A percentile compares a stretch with the other conserved stretches of the same genome.
Conservation (phyloP, 768 basidiomycete genomes). For the Tulasnella calospora region DNA sequence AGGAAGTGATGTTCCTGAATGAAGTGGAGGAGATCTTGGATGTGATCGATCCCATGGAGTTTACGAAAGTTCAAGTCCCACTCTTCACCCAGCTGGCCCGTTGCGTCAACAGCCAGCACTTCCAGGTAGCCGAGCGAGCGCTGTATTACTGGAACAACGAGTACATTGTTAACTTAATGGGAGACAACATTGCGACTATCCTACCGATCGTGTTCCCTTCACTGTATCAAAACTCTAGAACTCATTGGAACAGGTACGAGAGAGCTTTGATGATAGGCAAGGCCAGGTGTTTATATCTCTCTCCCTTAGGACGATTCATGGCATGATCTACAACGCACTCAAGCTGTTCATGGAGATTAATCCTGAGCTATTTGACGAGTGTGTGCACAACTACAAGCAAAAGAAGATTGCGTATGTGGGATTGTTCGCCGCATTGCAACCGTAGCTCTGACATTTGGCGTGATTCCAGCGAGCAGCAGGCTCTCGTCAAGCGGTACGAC, state of each 20-base stretch:
- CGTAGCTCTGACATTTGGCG: background rate
- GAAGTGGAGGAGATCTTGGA: slow-evolving; percentile 99
- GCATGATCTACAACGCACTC: slow-evolving; percentile 98
- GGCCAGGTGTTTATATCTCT: background rate
- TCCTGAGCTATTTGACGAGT: slow-evolving; percentile 89
- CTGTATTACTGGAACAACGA: slow-evolving; percentile 99
- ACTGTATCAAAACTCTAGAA: slow-evolving; percentile 89
- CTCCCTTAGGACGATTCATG: slow-evolving; percentile 83
- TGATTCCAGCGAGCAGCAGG: slow-evolving; percentile 71
- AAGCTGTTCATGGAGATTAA: slow-evolving; percentile 99
- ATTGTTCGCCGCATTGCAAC: slow-evolving; percentile 1
- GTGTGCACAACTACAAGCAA: slow-evolving; percentile 89
- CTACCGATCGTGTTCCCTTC: slow-evolving; percentile 97
- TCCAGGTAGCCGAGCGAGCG: slow-evolving; percentile 97
- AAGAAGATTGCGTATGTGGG: slow-evolving; percentile 70
- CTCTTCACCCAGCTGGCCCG: slow-evolving; percentile 91
- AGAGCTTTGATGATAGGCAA: background rate
- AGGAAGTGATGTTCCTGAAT: slow-evolving; percentile 99
- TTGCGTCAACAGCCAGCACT: slow-evolving; percentile 99
- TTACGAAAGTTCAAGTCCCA: slow-evolving; percentile 89
- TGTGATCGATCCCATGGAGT: slow-evolving; percentile 94
- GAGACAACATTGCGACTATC: slow-evolving; percentile 82
- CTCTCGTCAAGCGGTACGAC: slow-evolving; percentile 76
- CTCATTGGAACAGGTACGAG: slow-evolving; percentile 95
- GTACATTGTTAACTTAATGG: slow-evolving; percentile 99